Percentiles rank a stretch among this genome's conserved stretches.
Evolutionary conservation across 116 monocot genomes (phyloP).

Genomic region (Posidonia oceanica): DNA sequence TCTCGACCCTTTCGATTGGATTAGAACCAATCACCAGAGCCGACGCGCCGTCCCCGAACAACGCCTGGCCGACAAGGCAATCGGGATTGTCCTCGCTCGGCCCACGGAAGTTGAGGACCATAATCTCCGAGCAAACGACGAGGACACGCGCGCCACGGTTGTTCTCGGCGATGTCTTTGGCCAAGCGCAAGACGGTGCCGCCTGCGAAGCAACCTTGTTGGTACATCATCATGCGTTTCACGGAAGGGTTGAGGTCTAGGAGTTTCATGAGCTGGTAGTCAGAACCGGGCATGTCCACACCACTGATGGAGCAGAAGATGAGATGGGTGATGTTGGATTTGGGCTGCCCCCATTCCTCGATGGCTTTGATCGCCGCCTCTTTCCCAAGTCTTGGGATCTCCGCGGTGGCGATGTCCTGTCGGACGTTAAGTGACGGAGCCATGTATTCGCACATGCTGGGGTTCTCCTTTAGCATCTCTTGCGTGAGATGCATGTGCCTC

Average conservation of each 20-base stretch:
- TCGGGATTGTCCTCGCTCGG: constrained; percentile 32
- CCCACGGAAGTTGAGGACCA: constrained; percentile 28
- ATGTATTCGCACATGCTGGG: constrained; percentile 9
- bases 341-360: too few species aligned
- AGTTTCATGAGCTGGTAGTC: too few species aligned
- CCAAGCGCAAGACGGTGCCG: constrained; percentile 28
- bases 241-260: too few species aligned
- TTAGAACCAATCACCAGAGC: too few species aligned
- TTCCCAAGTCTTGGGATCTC: too few species aligned
- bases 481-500: constrained; percentile 14
- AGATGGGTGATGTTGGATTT: too few species aligned
- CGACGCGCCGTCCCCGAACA: too few species aligned
- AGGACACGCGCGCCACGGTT: constrained; percentile 35
- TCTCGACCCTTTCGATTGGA: too few species aligned
- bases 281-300: too few species aligned
- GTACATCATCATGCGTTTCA: constrained; percentile 7
- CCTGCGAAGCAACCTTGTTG: constrained; percentile 52
- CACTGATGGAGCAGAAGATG: too few species aligned
- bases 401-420: too few species aligned
- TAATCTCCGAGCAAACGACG: constrained; percentile 22
- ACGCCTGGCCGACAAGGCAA: constrained; percentile 24
- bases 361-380: too few species aligned
- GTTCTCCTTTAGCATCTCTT: constrained; percentile 12
- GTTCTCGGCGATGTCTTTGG: constrained; percentile 50
- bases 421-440: constrained; percentile 1